phyloP scores from a whole-genome alignment of 1,284 basidiomycete species.

The Sanghuangporus sanghuang region DNA sequence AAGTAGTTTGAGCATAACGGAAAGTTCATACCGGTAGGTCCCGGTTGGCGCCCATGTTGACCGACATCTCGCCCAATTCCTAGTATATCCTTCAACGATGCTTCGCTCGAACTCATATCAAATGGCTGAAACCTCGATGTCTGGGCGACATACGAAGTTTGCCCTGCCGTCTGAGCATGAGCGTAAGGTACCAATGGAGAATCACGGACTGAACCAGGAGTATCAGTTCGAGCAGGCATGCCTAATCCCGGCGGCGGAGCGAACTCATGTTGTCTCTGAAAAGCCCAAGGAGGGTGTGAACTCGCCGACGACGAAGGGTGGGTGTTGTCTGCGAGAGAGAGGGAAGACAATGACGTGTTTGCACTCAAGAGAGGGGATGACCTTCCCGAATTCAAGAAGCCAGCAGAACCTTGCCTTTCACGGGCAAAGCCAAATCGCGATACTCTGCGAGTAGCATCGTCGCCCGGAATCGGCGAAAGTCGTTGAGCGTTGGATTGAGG shows the following conservation, averaged over 20 bases:
- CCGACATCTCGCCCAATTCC: slow-evolving; percentile 58
- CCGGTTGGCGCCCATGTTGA: slow-evolving; percentile 28
- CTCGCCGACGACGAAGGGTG: slow-evolving; percentile 34
- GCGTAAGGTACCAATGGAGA: slow-evolving; percentile 47
- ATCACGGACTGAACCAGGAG: slow-evolving; percentile 35
- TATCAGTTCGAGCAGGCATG: slow-evolving; percentile 30
- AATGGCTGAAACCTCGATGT: slow-evolving; percentile 51
- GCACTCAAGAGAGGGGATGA: slow-evolving; percentile 47
- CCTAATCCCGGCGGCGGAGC: slow-evolving; percentile 20
- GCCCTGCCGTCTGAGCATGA: slow-evolving; percentile 29
- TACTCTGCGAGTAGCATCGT: slow-evolving; percentile 59
- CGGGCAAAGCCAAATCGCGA: slow-evolving; percentile 84
- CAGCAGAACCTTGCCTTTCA: slow-evolving; percentile 55
- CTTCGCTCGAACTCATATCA: slow-evolving; percentile 57
- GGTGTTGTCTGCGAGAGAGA: slow-evolving; percentile 37
- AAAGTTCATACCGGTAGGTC: slow-evolving; percentile 45
- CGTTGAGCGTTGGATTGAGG: slow-evolving; percentile 19
- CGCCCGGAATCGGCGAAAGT: slow-evolving; percentile 44
- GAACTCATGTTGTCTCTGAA: slow-evolving; percentile 40
- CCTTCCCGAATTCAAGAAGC: slow-evolving; percentile 50
- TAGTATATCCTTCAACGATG: slow-evolving; percentile 68
- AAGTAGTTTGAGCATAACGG: slow-evolving; percentile 34
- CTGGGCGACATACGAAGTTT: slow-evolving; percentile 31
- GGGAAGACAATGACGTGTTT: slow-evolving; percentile 39
- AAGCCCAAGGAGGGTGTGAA: slow-evolving; percentile 39